Conservation (phyloP, 1,284 basidiomycete species). For the Thelephora terrestris region DNA sequence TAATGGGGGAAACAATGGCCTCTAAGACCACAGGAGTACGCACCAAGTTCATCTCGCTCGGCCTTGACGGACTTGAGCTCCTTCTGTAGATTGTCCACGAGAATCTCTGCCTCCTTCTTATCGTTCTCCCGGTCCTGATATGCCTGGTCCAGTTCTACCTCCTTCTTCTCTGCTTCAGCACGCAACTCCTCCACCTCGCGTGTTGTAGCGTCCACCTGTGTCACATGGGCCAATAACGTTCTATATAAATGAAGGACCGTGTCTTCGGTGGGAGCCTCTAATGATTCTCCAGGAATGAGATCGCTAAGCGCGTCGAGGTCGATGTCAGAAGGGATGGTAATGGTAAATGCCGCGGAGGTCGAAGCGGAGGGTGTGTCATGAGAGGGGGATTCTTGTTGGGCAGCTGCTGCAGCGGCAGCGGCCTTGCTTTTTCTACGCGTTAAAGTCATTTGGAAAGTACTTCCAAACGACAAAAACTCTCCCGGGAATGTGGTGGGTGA, state of each 20-base stretch:
- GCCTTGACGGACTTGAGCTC: conserved; percentile 44
- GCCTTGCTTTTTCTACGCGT: conserved; percentile 38
- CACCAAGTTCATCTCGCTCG: conserved; percentile 58
- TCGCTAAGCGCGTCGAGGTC: conserved; percentile 46
- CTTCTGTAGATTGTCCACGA: conserved; percentile 38
- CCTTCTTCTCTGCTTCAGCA: conserved; percentile 55
- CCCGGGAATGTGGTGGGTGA: neutral
- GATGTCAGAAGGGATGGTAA: conserved; percentile 45
- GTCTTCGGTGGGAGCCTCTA: conserved; percentile 46
- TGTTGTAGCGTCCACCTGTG: conserved; percentile 41
- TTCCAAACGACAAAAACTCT: neutral
- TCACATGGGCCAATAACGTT: conserved; percentile 44
- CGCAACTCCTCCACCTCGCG: conserved; percentile 55
- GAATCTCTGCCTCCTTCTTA: conserved; percentile 42
- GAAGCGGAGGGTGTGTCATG: conserved; percentile 16
- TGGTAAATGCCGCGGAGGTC: conserved; percentile 15
- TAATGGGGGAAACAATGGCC: neutral
- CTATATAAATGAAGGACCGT: conserved; percentile 51
- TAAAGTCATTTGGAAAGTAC: conserved; percentile 18
- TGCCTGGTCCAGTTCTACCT: conserved; percentile 71
- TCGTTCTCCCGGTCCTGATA: conserved; percentile 60
- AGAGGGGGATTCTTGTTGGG: conserved; percentile 16
- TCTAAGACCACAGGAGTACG: conserved; percentile 14
- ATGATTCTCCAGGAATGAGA: conserved; percentile 42
- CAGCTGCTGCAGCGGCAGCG: conserved; percentile 21